Evolutionary conservation across 106 monocot species (phyloP).

Genomic region (Ottelia alismoides): DNA sequence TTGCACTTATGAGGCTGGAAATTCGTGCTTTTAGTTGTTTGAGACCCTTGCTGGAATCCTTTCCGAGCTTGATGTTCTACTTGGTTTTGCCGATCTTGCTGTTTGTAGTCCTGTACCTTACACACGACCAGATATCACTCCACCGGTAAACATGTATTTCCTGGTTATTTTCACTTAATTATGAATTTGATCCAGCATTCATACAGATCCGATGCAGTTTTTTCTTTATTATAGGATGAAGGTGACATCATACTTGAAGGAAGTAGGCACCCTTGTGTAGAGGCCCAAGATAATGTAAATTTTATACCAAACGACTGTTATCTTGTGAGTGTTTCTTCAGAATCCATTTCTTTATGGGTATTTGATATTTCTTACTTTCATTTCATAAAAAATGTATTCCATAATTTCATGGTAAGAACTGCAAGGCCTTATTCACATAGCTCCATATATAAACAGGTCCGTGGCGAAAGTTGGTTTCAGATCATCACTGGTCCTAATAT

Average conservation of each 20-base stretch:
- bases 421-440: too few relatives aligned
- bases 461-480: constrained; percentile 92
- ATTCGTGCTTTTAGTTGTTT: too few relatives aligned
- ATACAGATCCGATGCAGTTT: too few relatives aligned
- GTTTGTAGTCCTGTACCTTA: constrained; percentile 79
- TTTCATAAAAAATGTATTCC: too few relatives aligned
- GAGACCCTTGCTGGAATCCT: constrained; percentile 50
- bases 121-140: constrained; percentile 69
- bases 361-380: background rate
- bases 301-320: constrained; percentile 97
- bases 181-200: too few relatives aligned
- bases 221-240: constrained; percentile 44
- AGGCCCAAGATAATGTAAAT: constrained; percentile 93
- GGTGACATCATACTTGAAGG: constrained; percentile 94
- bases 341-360: background rate
- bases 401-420: too few relatives aligned
- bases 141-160: constrained; percentile 40
- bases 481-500: constrained; percentile 99
- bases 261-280: constrained; percentile 94
- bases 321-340: constrained; percentile 47
- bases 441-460: constrained; percentile 39
- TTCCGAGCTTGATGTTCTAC: constrained; percentile 87
- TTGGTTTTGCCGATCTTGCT: constrained; percentile 87
- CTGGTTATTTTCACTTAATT: background rate
- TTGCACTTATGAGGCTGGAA: too few relatives aligned